Conservation (phyloP, 805 yeast species). For the Ogataea sp. region DNA sequence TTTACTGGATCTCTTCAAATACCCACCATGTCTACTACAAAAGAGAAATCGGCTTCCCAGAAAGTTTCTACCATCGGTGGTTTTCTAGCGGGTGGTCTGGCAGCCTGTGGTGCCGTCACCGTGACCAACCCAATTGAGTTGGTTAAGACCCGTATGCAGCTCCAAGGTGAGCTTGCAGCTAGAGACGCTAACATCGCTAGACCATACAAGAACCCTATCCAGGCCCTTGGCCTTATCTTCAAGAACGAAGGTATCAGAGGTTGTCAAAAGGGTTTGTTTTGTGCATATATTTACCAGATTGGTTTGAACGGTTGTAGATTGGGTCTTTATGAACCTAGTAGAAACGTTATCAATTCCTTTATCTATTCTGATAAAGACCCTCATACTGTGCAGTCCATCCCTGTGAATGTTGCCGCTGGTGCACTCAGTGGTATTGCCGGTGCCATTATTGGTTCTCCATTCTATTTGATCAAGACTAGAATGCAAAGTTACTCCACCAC, state of each 20-base stretch:
- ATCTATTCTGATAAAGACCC: slow-evolving; percentile 45
- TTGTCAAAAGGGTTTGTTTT: slow-evolving; percentile 78
- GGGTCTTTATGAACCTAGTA: slow-evolving; percentile 87
- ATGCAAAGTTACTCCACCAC: slow-evolving; percentile 82
- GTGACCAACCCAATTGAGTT: slow-evolving; percentile 94
- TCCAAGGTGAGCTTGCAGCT: slow-evolving; percentile 83
- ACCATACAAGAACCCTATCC: slow-evolving; percentile 74
- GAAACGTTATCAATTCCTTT: slow-evolving; percentile 48
- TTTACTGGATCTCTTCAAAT: too few relatives aligned
- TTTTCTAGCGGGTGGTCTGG: slow-evolving; percentile 83
- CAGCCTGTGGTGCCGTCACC: slow-evolving; percentile 97
- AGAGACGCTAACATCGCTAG: slow-evolving; percentile 38
- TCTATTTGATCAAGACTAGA: slow-evolving; percentile 87
- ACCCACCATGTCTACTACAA: slow-evolving; percentile 1
- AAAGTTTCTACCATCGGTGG: slow-evolving; percentile 65
- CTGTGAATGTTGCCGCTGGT: slow-evolving; percentile 72
- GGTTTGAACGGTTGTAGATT: slow-evolving; percentile 91
- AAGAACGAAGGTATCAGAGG: slow-evolving; percentile 83
- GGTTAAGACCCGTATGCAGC: slow-evolving; percentile 92
- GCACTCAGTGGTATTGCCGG: slow-evolving; percentile 83
- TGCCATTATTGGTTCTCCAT: slow-evolving; percentile 83
- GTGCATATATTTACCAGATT: slow-evolving; percentile 87
- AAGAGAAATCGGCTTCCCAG: slow-evolving; percentile 42
- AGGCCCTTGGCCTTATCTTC: slow-evolving; percentile 67
- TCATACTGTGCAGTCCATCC: slow-evolving; percentile 38